phyloP scores from a whole-genome alignment of 495 filamentous ascomycete species.

The Hypomontagnella submonticulosa region DNA sequence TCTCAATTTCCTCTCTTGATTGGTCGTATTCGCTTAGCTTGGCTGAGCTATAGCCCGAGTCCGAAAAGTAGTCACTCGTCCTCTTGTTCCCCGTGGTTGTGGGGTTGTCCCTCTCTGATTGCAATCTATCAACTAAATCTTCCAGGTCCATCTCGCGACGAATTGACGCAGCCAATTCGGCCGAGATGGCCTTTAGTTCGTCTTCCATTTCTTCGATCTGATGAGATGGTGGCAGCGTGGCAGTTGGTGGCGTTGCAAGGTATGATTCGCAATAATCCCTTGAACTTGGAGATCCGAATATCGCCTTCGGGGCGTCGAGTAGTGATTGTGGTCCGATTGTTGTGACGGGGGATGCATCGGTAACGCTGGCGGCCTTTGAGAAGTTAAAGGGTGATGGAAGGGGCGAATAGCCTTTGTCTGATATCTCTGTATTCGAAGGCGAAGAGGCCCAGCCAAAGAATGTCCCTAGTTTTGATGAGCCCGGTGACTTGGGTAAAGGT shows the following conservation, averaged over 20 bases:
- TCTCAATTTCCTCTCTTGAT: conserved; percentile 84
- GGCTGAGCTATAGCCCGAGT: conserved; percentile 88
- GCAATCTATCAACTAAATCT: conserved; percentile 87
- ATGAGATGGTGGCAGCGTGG: conserved; percentile 48
- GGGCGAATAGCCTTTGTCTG: conserved; percentile 62
- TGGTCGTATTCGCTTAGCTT: conserved; percentile 73
- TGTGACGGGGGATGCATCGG: conserved; percentile 55
- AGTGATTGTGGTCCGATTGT: conserved; percentile 50
- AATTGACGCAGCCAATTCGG: conserved; percentile 91
- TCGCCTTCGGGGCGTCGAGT: conserved; percentile 52
- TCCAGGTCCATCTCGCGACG: conserved; percentile 96
- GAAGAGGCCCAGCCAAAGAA: conserved; percentile 65
- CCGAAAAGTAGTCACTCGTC: conserved; percentile 98
- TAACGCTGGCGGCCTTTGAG: conserved; percentile 49
- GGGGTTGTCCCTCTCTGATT: conserved; percentile 73
- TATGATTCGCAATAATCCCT: conserved; percentile 59
- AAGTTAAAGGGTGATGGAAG: conserved; percentile 58
- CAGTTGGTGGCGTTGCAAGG: conserved; percentile 58
- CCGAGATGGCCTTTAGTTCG: conserved; percentile 90
- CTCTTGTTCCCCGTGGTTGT: conserved; percentile 72
- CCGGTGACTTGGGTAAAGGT: conserved; percentile 64
- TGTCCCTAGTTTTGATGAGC: conserved; percentile 60
- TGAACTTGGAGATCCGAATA: conserved; percentile 43
- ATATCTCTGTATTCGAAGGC: conserved; percentile 60
- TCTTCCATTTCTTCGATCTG: conserved; percentile 85